Evolutionary conservation across 139 green algal genomes (phyloP), one percentile per base, ranked within the genome.

Genomic region (Chlamydomonas applanata): DNA sequence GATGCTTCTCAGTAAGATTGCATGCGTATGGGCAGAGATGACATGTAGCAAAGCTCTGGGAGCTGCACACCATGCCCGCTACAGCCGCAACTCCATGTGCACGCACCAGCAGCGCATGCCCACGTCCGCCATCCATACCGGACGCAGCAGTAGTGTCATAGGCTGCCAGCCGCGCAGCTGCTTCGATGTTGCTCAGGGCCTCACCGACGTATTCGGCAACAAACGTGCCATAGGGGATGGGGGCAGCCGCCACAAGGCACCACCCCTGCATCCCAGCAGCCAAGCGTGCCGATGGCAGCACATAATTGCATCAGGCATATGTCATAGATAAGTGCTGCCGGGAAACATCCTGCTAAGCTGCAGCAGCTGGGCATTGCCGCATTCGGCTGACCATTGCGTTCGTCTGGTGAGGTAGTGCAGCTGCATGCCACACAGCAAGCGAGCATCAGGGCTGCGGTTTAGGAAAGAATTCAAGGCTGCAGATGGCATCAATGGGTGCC

Each of bases 141-240:
- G 7, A 49, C 11, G 40, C 40, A 49, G 11, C 11, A 11, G 40
- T 11, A 49, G 40, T 11, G 30, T 93, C 88, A 54, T 91, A 91
- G 0, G 69, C 44, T 4, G 29, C 46, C 35, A 93, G 82, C 20
- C 86, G 70, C 13, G 14, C 14, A n/a, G 77, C 44, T 17, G 84
- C 82, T 22, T 86, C 86, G n/a, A 2, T 17, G 14, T 57, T 82
- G 3, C 24, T 73, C 4, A 93, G 3, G 16, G 82, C 61, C 36
- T 93, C 84, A 0, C 88, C 88, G 22, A 69, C 77, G 74, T 92
- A 92, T 40, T 82, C 75, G 61, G 46, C 79, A 2, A 92, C 69
- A 69, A 89, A 85, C 1, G 53, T 30, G 0, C 87, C 87, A 0
- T 35, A 29, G 9, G 44, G 40, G 1, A 92, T 79, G 4, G 36